Percentiles rank a stretch among this genome's conserved stretches.
These are phyloP conservation scores for Cladosporium sp. DNA, from an alignment of 2,329 filamentous ascomycete genomes.

Conservation along the genomic window DNA sequence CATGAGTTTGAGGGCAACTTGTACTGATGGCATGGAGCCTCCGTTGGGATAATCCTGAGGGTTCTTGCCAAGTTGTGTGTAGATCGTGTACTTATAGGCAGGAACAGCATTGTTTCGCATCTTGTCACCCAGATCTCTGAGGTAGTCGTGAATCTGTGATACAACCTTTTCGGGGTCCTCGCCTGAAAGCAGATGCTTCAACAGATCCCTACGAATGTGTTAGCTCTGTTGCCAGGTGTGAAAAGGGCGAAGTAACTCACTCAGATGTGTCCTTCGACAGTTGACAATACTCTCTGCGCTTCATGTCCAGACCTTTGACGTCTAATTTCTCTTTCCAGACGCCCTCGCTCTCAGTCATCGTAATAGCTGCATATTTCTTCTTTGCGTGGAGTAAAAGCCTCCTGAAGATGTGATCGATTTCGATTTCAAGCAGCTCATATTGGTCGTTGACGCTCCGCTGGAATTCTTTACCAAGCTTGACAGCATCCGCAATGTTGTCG, in stretches of 20 bases:
- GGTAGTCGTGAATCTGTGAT: conserved; percentile 86
- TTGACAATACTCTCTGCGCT: conserved; percentile 90
- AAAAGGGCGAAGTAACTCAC: conserved; percentile 29
- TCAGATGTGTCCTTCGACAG: conserved; percentile 91
- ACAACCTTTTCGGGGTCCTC: conserved; percentile 87
- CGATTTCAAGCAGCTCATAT: conserved; percentile 90
- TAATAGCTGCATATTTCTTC: conserved; percentile 98
- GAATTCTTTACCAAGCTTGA: conserved; percentile 91
- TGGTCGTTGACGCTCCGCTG: conserved; percentile 91
- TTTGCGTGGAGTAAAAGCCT: conserved; percentile 92
- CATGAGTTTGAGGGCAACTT: conserved; percentile 86
- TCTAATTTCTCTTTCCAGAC: conserved; percentile 93
- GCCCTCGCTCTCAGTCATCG: conserved; percentile 77
- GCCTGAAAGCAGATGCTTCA: conserved; percentile 93
- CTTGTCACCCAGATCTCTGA: conserved; percentile 75
- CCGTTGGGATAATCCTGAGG: conserved; percentile 92
- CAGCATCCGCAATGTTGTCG: conserved; percentile 82
- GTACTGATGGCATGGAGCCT: conserved; percentile 93
- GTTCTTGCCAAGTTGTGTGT: conserved; percentile 91
- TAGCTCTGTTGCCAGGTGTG: conserved; percentile 7
- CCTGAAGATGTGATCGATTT: conserved; percentile 96
- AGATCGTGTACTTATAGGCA: conserved; percentile 89
- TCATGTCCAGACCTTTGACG: conserved; percentile 98
- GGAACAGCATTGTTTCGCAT: conserved; percentile 80
- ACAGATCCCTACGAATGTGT: conserved; percentile 54